Evolutionary conservation across 768 basidiomycete genomes (phyloP).

Genomic region (Psilocybe azurescens): DNA sequence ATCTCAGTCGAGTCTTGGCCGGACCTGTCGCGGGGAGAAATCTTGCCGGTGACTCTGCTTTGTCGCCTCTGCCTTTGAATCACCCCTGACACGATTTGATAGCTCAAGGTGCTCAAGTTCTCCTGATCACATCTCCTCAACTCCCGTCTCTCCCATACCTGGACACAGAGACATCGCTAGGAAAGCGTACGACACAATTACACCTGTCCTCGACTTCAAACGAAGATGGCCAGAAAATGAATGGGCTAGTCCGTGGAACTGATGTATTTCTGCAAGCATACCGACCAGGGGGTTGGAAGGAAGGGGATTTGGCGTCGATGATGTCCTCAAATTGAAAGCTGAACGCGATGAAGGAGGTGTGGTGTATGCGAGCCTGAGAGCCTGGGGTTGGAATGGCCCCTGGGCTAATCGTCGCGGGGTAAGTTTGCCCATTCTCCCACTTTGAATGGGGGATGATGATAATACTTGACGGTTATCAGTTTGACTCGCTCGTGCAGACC

Average conservation of each 20-base stretch:
- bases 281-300: conserved; percentile 53
- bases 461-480: conserved; percentile 36
- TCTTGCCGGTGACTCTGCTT: conserved; percentile 48
- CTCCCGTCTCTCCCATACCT: conserved; percentile 56
- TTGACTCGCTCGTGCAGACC: conserved; percentile 69
- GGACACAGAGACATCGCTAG: conserved; percentile 64
- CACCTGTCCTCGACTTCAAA: conserved; percentile 42
- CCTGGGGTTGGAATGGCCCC: conserved; percentile 63
- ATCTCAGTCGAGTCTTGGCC: conserved; percentile 63
- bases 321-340: conserved; percentile 42
- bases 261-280: conserved; percentile 71
- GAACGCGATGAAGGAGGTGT: conserved; percentile 35
- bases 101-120: conserved; percentile 65
- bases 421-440: conserved; percentile 14
- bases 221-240: conserved; percentile 37
- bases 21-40: conserved; percentile 62
- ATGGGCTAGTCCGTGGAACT: conserved; percentile 40
- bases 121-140: conserved; percentile 57
- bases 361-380: conserved; percentile 57
- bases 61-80: background rate
- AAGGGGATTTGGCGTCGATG: conserved; percentile 52
- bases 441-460: too few relatives aligned
- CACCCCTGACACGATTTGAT: background rate
- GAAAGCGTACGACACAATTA: conserved; percentile 67
- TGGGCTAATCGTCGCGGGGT: conserved; percentile 61